These are phyloP conservation scores for Cordyceps sp. DNA, from an alignment of 2,329 filamentous ascomycete genomes.

Conservation along the genomic window DNA sequence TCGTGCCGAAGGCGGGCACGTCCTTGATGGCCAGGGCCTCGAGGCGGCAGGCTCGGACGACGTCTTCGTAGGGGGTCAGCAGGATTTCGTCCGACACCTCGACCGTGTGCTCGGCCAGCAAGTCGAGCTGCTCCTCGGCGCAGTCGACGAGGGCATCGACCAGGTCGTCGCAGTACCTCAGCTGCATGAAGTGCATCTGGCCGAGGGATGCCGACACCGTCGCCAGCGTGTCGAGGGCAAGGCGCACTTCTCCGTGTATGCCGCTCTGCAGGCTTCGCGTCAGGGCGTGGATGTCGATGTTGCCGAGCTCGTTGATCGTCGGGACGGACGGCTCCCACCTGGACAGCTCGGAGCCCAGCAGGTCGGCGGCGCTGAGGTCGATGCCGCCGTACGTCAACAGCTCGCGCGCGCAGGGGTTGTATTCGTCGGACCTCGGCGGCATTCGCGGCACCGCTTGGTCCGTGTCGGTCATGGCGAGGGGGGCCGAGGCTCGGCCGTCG, in stretches of 20 bases:
- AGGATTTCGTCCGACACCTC: constrained; percentile 80
- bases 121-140: constrained; percentile 73
- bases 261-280: constrained; percentile 83
- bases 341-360: constrained; percentile 50
- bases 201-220: constrained; percentile 46
- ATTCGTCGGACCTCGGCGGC: constrained; percentile 30
- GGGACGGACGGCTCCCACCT: constrained; percentile 61
- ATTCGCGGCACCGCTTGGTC: constrained; percentile 21
- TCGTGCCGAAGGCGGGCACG: constrained; percentile 55
- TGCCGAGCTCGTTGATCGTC: constrained; percentile 58
- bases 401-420: constrained; percentile 36
- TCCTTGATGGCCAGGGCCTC: constrained; percentile 61
- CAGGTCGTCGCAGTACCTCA: constrained; percentile 71
- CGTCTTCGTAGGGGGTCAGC: constrained; percentile 73
- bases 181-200: constrained; percentile 45
- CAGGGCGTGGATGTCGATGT: constrained; percentile 79
- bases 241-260: constrained; percentile 73
- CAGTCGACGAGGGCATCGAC: constrained; percentile 80
- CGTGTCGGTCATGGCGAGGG: constrained; percentile 4
- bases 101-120: constrained; percentile 67
- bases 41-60: constrained; percentile 58
- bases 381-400: constrained; percentile 54
- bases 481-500: constrained; percentile 12
- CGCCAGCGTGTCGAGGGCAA: constrained; percentile 73
- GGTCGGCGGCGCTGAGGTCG: constrained; percentile 45